Base-by-base conservation (phyloP, 2,329 filamentous ascomycete genomes). In the Diaporthe sp. region DNA sequence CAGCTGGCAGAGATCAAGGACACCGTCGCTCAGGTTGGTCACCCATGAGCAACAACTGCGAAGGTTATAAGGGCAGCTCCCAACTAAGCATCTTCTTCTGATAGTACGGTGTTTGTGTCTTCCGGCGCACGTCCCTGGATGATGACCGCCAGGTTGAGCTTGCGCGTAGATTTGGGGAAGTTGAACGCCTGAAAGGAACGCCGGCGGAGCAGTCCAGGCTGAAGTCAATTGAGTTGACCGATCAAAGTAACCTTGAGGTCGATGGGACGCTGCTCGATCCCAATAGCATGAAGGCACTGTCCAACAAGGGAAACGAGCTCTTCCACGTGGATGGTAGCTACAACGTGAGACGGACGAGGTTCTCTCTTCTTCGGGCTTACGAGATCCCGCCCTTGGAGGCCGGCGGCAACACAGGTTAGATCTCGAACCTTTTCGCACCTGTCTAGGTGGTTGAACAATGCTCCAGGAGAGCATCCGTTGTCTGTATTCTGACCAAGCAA, bases 41-140 rank as follows among this genome's bases (percentile, higher is more conserved):
- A 19, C 53, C 8, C 53, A 44, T 22, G 22, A 39, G 42, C 13
- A 70, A 15, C 22, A 34, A 37, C n/a, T 8, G 10, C 42, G 25
- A 39, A 13, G 25, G 12, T 15, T 42, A 31, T n/a, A 4, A 7
- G n/a, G 28, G n/a, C 13, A 28, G 10, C 2, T 42, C 9, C 42
- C 5, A 55, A 46, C 46, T 25, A 15, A 39, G 22, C 10, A 49
- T 55, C 1, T 8, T 57, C 5, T n/a, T 25, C 31, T 72, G 15
- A 51, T 22, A 77, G 76, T 76, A 76, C 22, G 65, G 74, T 13
- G 59, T 72, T 5, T 72, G 75, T 28, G 71, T 68, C 31, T 74
- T 76, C 51, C 74, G 74, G 15, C 42, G n/a, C 46, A 74, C 76
- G 4, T 53, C 46, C 22, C 51, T 77, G 4, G 51, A 69, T n/a